A percentile compares a stretch with the other conserved stretches of the same genome.
Evolutionary conservation across 23 red algal species (phyloP).

Genomic region (Gracilaria gracilis): DNA sequence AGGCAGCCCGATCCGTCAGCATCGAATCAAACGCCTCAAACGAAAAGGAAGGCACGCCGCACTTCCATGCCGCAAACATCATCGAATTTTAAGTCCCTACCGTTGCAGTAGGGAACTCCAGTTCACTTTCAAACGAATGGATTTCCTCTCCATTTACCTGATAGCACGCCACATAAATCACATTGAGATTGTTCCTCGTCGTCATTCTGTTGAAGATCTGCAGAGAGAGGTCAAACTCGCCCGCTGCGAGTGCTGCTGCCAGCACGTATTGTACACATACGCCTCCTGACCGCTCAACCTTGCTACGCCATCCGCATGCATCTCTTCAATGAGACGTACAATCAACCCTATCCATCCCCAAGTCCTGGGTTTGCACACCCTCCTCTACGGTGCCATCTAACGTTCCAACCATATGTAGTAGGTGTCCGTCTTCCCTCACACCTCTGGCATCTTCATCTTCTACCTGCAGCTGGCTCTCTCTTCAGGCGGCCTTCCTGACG

Average conservation of each 20-base stretch:
- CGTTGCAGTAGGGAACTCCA: constrained; percentile 59
- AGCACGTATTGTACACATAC: constrained; percentile 69
- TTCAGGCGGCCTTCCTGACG: neutral
- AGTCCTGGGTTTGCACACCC: neutral
- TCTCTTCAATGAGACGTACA: constrained; percentile 45
- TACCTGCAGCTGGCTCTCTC: neutral
- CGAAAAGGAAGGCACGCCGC: constrained; percentile 28
- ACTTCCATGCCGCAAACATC: constrained; percentile 56
- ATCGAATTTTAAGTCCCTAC: constrained; percentile 71
- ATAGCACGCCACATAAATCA: constrained; percentile 31
- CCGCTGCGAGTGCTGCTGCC: constrained; percentile 27
- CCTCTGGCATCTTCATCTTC: neutral
- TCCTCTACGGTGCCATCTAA: neutral
- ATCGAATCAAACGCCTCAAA: constrained; percentile 68
- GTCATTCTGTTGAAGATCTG: constrained; percentile 74
- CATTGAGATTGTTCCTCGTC: constrained; percentile 38
- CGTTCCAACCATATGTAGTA: neutral
- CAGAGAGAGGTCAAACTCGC: constrained; percentile 50
- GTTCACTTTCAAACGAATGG: constrained; percentile 42
- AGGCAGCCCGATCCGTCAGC: constrained; percentile 42
- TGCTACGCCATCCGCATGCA: constrained; percentile 51
- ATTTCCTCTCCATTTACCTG: neutral
- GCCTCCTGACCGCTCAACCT: constrained; percentile 35
- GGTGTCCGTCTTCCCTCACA: neutral
- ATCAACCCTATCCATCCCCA: neutral